phyloP scores from a whole-genome alignment of 1,284 basidiomycete genomes.

The Leccinum laetum region DNA sequence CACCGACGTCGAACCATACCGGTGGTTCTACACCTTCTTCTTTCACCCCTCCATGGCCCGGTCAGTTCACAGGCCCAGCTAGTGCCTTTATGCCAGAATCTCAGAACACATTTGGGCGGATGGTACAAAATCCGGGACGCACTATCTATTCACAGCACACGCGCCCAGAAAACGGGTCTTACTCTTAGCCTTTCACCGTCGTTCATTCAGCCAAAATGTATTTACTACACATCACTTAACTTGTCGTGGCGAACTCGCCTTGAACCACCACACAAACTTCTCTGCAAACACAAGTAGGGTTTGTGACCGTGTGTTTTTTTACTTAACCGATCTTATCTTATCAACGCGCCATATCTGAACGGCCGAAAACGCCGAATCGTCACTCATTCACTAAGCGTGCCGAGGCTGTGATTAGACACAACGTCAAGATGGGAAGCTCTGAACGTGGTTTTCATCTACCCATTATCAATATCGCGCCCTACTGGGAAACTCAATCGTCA shows the following conservation, averaged over 20 bases:
- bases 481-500: constrained; percentile 35
- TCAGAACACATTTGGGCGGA: constrained; percentile 30
- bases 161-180: constrained; percentile 32
- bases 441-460: constrained; percentile 37
- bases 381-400: not conserved
- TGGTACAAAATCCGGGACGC: constrained; percentile 48
- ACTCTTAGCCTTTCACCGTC: constrained; percentile 18
- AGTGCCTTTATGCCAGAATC: constrained; percentile 44
- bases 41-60: constrained; percentile 36
- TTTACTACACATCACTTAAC: constrained; percentile 26
- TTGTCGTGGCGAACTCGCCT: constrained; percentile 4
- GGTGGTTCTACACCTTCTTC: constrained; percentile 29
- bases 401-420: not conserved
- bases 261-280: not conserved
- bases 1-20: constrained; percentile 14
- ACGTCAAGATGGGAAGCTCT: constrained; percentile 13
- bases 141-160: constrained; percentile 57
- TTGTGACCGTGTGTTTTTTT: not conserved
- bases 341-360: constrained; percentile 6
- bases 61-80: constrained; percentile 44
- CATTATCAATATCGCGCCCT: constrained; percentile 52
- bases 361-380: not conserved
- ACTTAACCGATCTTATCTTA: constrained; percentile 28
- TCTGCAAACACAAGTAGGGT: not conserved
- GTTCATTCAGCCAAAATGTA: constrained; percentile 20